phyloP scores from a whole-genome alignment of 73 alveolate genomes.

The Tetrahymena thermophila region DNA sequence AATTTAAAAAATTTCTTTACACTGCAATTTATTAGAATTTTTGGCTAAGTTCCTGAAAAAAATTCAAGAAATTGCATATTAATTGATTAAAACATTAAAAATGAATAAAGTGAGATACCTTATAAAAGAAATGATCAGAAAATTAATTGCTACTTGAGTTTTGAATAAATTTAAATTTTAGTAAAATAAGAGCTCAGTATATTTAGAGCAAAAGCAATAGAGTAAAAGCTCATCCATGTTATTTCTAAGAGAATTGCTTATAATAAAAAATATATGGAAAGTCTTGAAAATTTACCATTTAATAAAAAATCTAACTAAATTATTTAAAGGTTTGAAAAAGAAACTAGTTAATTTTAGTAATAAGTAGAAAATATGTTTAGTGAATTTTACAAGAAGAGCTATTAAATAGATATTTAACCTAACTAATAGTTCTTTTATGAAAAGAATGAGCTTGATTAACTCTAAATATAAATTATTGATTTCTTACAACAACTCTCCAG shows the following conservation, averaged over 20 bases:
- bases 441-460: not conserved
- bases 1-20: not conserved
- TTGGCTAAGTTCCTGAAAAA: not conserved
- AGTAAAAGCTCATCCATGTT: not conserved
- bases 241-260: not conserved
- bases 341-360: too few relatives aligned
- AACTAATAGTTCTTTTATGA: not conserved
- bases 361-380: too few relatives aligned
- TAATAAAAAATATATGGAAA: not conserved
- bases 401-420: not conserved
- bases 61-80: not conserved
- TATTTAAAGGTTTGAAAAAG: too few relatives aligned
- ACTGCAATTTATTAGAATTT: not conserved
- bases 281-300: not conserved
- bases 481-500: not conserved
- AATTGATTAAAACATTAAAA: not conserved
- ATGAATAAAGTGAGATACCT: not conserved
- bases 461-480: not conserved
- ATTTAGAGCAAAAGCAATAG: not conserved
- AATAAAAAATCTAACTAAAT: not conserved
- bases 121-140: too few relatives aligned
- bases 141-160: not conserved
- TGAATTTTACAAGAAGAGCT: not conserved
- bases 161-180: not conserved
- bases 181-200: not conserved